Evolutionary conservation across 2,329 filamentous ascomycete genomes (phyloP), one percentile per base, ranked within the genome.

Genomic region (Byssothecium circinans): DNA sequence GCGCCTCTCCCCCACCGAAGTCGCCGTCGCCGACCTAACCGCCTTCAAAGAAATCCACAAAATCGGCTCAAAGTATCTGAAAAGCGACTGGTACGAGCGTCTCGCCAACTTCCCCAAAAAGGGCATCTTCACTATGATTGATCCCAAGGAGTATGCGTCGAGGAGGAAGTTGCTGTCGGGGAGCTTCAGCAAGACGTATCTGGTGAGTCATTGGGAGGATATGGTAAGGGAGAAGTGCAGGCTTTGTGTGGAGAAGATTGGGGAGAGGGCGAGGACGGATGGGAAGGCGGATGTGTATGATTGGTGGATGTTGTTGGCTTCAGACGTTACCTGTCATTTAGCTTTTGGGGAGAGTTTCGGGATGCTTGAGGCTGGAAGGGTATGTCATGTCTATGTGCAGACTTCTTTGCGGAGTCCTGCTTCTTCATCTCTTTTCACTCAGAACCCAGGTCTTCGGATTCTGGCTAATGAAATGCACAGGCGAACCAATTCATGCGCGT

Each of bases 21-120:
- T 65, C 12, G 57, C 48, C 10, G 37, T 64, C 22, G 41, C 57
- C 10, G 60, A 62, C 19, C 36, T 56, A 7, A 29, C 45, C 34
- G 62, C 53, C 17, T 56, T 59, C 14, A 50, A 53, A 19, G 54
- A 63, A 19, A 66, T 68, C 15, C 64, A 68, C 38, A 61, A 58
- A 33, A 66, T 73, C 4, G 73, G 73, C 1, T 67, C 69, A 19
- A 69, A 68, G 4, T 77, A 74, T 40, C 50, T 64, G 3, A 78
- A 78, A 49, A 67, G 62, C 1, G 50, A 62, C 2, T 76, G 69
- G 65, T 77, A 78, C 49, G 30, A 54, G 23, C 46, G 50, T 4
- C 39, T 64, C 7, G 53, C 54, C n/a, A 59, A 58, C 4, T 54
- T 56, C 37, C 60, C 59, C 3, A 62, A 64, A 6, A 54, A 51